Evolutionary conservation across 2,329 filamentous ascomycete species (phyloP), one percentile per base, ranked within the genome.

Genomic region (Didymella segeticola): DNA sequence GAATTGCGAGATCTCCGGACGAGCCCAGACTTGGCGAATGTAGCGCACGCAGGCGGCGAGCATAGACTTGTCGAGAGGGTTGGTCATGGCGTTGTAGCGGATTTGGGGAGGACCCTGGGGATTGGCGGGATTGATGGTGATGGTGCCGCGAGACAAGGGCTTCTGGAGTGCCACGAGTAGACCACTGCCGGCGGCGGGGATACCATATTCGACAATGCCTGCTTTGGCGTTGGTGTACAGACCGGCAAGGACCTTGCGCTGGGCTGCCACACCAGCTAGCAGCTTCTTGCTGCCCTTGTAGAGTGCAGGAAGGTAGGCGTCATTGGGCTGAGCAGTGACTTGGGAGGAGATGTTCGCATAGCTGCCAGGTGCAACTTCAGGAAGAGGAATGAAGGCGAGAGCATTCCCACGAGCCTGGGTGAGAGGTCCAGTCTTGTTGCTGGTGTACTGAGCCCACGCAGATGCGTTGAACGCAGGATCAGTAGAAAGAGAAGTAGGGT

Each of bases 141-240:
- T 62, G 15, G 70, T 68, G 4, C 74, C 77, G 4, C 79, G 23
- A 73, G 81, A 30, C 12, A 76, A 63, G 2, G 76, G 76, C 47
- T 75, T 73, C 47, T 76, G 63, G 11, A 76, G 56, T 6, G 64
- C 60, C 23, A 69, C 65, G 25, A 69, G 62, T 17, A 59, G 48
- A 38, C 47, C 60, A 11, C 41, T 62, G 22, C 62, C 72, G 25
- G 67, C 61, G 20, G 67, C 64, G 14, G 80, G 82, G 5, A 72
- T 57, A 7, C 61, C 61, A 15, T 61, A 58, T 20, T 71, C 70
- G 15, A 66, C 63, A 14, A 71, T 56, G 5, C 57, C 67, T 11
- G 68, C 64, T 26, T 67, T 55, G 19, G 64, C 33, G 26, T 45
- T 63, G 14, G 53, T 37, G 52, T 62, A 70, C 14, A 67, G 57